Base-by-base conservation (phyloP, 1,284 basidiomycete species). In the Cerrena zonata region DNA sequence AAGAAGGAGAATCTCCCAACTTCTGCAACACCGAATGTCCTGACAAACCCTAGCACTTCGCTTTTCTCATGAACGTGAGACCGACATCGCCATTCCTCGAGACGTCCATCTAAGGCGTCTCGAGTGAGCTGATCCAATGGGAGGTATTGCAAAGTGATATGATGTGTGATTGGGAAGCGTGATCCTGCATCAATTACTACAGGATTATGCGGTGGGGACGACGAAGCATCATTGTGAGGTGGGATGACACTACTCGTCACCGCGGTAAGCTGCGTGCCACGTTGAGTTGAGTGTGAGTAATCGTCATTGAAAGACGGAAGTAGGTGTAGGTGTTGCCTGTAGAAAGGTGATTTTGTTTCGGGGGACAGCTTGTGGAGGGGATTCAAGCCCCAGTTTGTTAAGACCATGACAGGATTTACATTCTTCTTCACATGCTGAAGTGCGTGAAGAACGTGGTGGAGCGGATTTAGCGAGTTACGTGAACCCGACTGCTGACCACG, bases 311-410 rank as follows among this genome's bases (percentile, higher is more conserved):
- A 63, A 18, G 66, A 59, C 13, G 75, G 77, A 58, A 76, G 79
- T 13, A 71, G 73, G 49, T 70, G 67, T 47, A 82, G 72, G 62
- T 78, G 78, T 57, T 79, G 82, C 52, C 66, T 73, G 63, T 77
- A 80, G 53, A 74, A 67, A 26, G 66, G 65, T 48, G 61, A 56
- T 4, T 12, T 58, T 48, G 59, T 49, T 47, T 18, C 13, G 19
- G 56, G 45, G 38, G 55, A 48, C 27, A 55, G 49, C 41, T 60
- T 61, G 42, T 53, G 47, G 26, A 64, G 57, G 30, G 67, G 63
- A 53, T 69, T 69, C 40, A 86, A 69, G 22, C 73, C 83, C 84
- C 85, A 86, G 61, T 82, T 87, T 2, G 84, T 79, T 37, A 86
- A 58, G 37, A 84, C 61, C 22, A 75, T 73, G 36, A 86, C 63